phyloP scores from a whole-genome alignment of 176 grass and related monocot genomes.

The Triticum urartu region DNA sequence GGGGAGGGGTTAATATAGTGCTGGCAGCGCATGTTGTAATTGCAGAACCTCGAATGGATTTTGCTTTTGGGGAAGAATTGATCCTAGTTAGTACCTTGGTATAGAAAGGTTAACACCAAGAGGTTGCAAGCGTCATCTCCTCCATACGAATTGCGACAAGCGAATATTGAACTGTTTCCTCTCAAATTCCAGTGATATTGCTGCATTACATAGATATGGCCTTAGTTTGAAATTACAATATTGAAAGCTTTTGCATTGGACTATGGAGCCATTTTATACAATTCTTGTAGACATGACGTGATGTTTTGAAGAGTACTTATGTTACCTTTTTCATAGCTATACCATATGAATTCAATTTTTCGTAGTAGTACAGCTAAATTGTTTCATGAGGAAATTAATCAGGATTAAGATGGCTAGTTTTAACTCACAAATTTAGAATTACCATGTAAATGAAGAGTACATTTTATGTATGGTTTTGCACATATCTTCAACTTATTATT shows the following conservation, averaged over 20 bases:
- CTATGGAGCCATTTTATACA: background rate
- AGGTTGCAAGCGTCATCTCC: background rate
- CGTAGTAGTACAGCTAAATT: background rate
- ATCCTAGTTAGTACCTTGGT: background rate
- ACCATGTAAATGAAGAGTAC: background rate
- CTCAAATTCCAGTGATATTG: background rate
- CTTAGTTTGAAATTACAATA: background rate
- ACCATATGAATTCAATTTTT: background rate
- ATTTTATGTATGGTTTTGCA: background rate
- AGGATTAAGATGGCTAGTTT: background rate
- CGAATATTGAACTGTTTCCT: background rate
- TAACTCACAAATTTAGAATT: background rate
- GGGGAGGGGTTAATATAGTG: background rate
- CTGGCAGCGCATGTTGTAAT: background rate
- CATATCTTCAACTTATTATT: background rate
- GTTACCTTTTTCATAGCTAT: too few relatives aligned
- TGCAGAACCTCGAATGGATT: background rate
- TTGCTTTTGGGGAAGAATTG: background rate
- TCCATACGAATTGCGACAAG: background rate
- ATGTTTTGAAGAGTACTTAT: too few relatives aligned
- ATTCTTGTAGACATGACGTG: too few relatives aligned
- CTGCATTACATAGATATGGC: background rate
- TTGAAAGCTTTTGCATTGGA: background rate
- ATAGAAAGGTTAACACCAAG: background rate
- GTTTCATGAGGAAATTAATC: background rate